Percentiles rank a stretch among this genome's conserved stretches.
phyloP scores from a whole-genome alignment of 768 basidiomycete genomes.

The Plicaturopsis crispa region DNA sequence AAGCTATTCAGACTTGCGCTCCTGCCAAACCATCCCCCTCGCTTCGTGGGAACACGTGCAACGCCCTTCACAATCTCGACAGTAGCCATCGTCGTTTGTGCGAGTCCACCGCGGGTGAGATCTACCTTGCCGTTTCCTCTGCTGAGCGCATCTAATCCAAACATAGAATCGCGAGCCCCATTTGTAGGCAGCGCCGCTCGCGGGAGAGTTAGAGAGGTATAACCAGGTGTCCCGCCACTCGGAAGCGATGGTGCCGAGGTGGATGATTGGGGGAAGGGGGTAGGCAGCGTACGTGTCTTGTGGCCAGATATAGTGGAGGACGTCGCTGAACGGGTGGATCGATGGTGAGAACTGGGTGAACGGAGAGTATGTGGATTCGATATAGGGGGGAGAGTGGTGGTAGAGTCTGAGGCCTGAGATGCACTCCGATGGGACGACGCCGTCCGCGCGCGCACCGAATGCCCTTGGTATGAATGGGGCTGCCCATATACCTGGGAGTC shows the following conservation, averaged over 20 bases:
- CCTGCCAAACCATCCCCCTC: conserved; percentile 10
- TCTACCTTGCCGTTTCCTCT: conserved; percentile 51
- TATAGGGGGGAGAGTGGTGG: no score
- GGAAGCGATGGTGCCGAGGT: conserved; percentile 18
- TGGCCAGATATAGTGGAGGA: no score
- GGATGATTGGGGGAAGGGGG: background rate
- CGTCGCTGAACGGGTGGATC: no score
- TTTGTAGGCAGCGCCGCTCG: conserved; percentile 29
- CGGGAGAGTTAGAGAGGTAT: conserved; percentile 46
- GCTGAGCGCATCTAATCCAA: conserved; percentile 11
- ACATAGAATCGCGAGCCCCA: background rate
- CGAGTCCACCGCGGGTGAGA: conserved; percentile 67
- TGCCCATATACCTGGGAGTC: no score
- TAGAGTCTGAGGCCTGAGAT: no score
- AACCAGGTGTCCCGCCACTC: conserved; percentile 53
- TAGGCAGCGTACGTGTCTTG: background rate
- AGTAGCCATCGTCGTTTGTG: conserved; percentile 85
- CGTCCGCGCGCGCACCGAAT: no score
- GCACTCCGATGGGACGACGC: no score
- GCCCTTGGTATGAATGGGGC: no score
- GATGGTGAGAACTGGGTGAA: no score
- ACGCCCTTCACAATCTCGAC: conserved; percentile 68
- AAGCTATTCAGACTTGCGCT: conserved; percentile 1
- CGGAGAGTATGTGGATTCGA: no score
- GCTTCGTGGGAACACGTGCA: conserved; percentile 11